Percentiles rank a stretch among this genome's conserved stretches.
Conservation (phyloP, 192 early-diverging fungal species). For the Mycoemilia scoparia region DNA sequence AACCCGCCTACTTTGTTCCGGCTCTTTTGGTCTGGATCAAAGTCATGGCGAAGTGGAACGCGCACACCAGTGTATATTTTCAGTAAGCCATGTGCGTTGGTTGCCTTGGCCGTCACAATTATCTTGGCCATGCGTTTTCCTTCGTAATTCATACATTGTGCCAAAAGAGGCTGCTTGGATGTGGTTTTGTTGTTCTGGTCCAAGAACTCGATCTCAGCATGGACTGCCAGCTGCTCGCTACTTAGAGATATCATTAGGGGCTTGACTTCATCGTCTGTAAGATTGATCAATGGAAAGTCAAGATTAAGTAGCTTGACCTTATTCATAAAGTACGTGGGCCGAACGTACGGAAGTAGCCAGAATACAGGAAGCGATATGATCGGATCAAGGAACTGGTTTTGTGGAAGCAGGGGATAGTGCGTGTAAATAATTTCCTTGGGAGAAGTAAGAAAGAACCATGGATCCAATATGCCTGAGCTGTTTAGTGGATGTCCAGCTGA, state of each 20-base stretch:
- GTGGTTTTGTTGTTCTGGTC: slow-evolving; percentile 27
- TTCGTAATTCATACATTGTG: slow-evolving; percentile 31
- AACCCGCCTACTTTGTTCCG: slow-evolving; percentile 21
- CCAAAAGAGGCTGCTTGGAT: slow-evolving; percentile 23
- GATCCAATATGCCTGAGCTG: slow-evolving; percentile 14
- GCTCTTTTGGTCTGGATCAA: slow-evolving; percentile 7
- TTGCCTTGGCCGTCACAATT: slow-evolving; percentile 17
- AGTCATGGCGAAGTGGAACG: slow-evolving; percentile 10
- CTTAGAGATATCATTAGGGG: slow-evolving; percentile 26
- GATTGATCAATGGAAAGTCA: slow-evolving; percentile 16
- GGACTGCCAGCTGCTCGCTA: slow-evolving; percentile 18
- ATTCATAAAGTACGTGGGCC: slow-evolving; percentile 19
- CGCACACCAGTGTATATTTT: slow-evolving; percentile 29
- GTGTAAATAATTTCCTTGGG: slow-evolving; percentile 29
- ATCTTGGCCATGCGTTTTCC: slow-evolving; percentile 32
- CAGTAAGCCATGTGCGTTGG: slow-evolving; percentile 18
- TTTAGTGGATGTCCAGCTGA: slow-evolving; percentile 23
- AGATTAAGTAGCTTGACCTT: slow-evolving; percentile 28
- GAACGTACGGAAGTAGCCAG: slow-evolving; percentile 33
- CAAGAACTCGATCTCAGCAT: slow-evolving; percentile 32
- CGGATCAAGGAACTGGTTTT: slow-evolving; percentile 28
- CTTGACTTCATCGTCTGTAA: slow-evolving; percentile 20
- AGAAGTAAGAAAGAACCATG: slow-evolving; percentile 27
- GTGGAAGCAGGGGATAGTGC: slow-evolving; percentile 16
- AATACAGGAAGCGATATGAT: slow-evolving; percentile 24